Base-by-base conservation (phyloP, 257 asterid genomes). In the Nicotiana tomentosiformis region DNA sequence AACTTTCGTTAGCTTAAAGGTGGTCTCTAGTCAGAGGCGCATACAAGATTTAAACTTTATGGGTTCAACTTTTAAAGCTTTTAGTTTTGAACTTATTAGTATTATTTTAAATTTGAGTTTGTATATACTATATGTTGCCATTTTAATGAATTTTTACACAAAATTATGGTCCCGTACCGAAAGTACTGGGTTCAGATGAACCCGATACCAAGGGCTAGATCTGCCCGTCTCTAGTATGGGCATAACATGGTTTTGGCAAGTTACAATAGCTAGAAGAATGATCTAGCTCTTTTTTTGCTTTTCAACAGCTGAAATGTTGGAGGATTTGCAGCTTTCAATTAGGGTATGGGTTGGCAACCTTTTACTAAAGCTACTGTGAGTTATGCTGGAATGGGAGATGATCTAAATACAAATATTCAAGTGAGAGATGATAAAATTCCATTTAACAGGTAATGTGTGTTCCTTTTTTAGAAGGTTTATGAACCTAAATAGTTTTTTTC, bases 251-350 rank as follows among this genome's bases (percentile, higher is more conserved):
- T 74, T 74, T 35, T 49, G 43, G 26, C 80, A 0, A 49, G 64
- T 23, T 74, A 49, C 80, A 60, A 49, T 49, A 0, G 26, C 26
- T 74, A 49, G 62, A 74, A 29, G 43, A 51, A 51, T 74, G 26
- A 12, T 46, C 4, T 74, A 23, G 16, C 4, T 49, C 62, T 49
- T 49, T 49, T 66, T 49, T 15, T 14, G 26, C 62, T 49, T 74
- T 74, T 14, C 51, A 5, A 74, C 80, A 49, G 15, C 23, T 26
- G 62, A 74, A 74, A 26, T 74, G 64, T 26, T 74, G 7, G 62
- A 74, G 80, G 15, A 74, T 74, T 74, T 74, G 15, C 62, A 74
- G 80, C 80, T 74, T 74, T 74, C 39, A 74, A 1, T 74, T 46
- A 23, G 79, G 32, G 1, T 49, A 74, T 74, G 43, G 62, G 64